Conservation (phyloP, 2,329 filamentous ascomycete genomes). For the Diaporthe vexans region DNA sequence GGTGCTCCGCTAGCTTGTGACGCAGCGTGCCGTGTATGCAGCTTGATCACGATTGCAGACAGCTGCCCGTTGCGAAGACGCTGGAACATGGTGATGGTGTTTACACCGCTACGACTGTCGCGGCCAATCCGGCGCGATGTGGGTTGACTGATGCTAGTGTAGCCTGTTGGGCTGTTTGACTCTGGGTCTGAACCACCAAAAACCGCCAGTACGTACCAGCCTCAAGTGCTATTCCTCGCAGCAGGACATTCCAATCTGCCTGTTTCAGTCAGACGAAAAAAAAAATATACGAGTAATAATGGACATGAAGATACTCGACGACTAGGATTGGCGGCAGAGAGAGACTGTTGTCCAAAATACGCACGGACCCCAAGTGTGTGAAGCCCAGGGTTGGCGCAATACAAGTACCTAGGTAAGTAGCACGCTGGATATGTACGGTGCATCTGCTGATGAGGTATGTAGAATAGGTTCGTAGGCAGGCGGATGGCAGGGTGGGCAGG, state of each 20-base stretch:
- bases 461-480: background rate
- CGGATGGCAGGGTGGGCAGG: background rate
- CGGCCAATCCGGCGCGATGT: background rate
- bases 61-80: background rate
- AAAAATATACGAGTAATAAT: too few relatives aligned
- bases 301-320: background rate
- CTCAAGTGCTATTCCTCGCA: background rate
- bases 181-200: too few relatives aligned
- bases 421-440: background rate
- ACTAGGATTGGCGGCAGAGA: too few relatives aligned
- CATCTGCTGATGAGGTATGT: background rate
- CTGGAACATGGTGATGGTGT: background rate
- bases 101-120: slow-evolving; percentile 9
- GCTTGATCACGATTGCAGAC: background rate
- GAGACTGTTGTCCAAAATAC: too few relatives aligned
- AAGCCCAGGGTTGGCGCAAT: background rate
- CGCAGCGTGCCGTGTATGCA: slow-evolving; percentile 12
- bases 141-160: too few relatives aligned
- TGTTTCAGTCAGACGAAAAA: background rate
- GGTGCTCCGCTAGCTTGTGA: slow-evolving; percentile 15
- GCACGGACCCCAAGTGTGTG: slow-evolving; percentile 1
- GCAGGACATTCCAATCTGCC: background rate
- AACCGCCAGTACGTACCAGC: background rate
- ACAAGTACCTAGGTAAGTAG: background rate
- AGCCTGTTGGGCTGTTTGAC: background rate